Conservation (phyloP, 352 stramenopile genomes). For the Saprolegnia diclina region DNA sequence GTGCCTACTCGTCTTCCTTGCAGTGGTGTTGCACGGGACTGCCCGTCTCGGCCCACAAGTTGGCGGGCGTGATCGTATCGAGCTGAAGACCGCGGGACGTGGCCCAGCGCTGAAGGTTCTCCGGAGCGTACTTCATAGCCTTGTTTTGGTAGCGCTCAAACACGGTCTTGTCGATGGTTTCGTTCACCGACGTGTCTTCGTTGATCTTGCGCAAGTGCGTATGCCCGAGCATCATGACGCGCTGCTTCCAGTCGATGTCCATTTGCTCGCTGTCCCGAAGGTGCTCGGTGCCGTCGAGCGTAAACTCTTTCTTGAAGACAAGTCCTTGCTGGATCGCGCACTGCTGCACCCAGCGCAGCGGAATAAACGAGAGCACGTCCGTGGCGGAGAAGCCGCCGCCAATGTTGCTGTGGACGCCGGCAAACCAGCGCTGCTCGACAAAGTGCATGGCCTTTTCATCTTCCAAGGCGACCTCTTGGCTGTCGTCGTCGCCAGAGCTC, state of each 20-base stretch:
- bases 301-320: not conserved
- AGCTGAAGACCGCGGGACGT: not conserved
- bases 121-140: not conserved
- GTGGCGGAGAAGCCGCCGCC: not conserved
- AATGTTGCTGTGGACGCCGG: slow-evolving; percentile 5
- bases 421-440: slow-evolving; percentile 5
- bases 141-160: slow-evolving; percentile 17
- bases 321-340: not conserved
- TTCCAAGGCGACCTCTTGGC: not conserved
- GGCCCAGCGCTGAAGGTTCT: not conserved
- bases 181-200: slow-evolving; percentile 3
- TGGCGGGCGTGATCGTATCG: not conserved
- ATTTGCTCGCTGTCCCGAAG: not conserved
- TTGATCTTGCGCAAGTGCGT: not conserved
- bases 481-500: not conserved
- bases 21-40: not conserved
- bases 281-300: slow-evolving; percentile 1
- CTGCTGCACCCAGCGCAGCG: slow-evolving; percentile 4
- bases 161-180: slow-evolving; percentile 8
- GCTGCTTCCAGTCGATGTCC: slow-evolving; percentile 14
- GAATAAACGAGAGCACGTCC: slow-evolving; percentile 1
- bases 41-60: slow-evolving; percentile 3
- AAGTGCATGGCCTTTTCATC: slow-evolving; percentile 4
- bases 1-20: not conserved
- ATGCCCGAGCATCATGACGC: slow-evolving; percentile 6